Evolutionary conservation across 495 filamentous ascomycete genomes (phyloP), one percentile per base, ranked within the genome.

Genomic region (Copromyces sp.): DNA sequence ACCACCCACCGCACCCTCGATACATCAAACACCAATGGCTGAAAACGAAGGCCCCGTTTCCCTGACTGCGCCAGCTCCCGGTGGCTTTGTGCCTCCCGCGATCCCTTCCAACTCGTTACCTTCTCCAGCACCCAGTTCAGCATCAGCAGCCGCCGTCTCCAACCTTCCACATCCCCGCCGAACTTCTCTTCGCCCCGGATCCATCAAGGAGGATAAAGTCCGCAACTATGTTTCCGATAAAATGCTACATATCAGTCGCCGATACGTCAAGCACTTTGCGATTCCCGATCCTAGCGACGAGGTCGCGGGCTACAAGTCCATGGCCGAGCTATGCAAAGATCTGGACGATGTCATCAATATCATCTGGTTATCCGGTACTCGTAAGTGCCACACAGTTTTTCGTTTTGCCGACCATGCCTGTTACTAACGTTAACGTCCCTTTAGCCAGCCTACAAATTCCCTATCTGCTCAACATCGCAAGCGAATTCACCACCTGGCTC

Each of bases 371-470:
- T 91, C 88, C 53, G 92, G 92, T 3, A 95, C 93, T 11, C 93
- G 93, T 95, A 85, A 74, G 93, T 76, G 39, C 24, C 37, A 16
- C 16, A 16, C 32, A 20, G n/a, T 29, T 11, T 24, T 69, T 11
- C 1, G 8, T 42, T 24, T 0, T 68, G 3, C 38, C 17, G 9
- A 24, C 24, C 24, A 24, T 24, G 24, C 38, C 9, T 3, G 3
- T 32, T 39, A 20, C 11, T 6, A 2, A 9, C 38, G 39, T 68
- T 75, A 35, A 71, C 42, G 0, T 44, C 20, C 37, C 37, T 32
- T 24, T 75, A 95, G 93, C 94, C 40, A 88, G 87, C 45, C 84
- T 97, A n/a, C 93, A 97, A 82, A 89, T 93, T 14, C 91, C 93
- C 39, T 93, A 91, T 77, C 84, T 97, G 11, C 87, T 97, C 32